A percentile compares a stretch with the other conserved stretches of the same genome.
Evolutionary conservation across 73 alveolate genomes (phyloP).

Genomic region (Paraurostyla sp.): DNA sequence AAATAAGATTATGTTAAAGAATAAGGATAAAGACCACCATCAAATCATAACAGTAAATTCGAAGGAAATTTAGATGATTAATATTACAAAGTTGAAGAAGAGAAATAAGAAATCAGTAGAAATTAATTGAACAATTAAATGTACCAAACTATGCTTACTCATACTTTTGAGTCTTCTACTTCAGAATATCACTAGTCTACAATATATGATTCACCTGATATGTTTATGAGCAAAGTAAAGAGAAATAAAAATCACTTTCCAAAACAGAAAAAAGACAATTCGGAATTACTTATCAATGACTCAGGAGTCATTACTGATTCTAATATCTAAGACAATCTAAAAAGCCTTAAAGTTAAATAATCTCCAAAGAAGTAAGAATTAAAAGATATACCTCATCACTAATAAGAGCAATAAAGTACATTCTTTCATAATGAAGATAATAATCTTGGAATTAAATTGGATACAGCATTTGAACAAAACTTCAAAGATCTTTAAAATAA

Average conservation of each 20-base stretch:
- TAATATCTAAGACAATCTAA: too few species aligned
- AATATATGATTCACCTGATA: constrained; percentile 10
- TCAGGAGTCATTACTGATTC: not conserved
- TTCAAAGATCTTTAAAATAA: constrained; percentile 12
- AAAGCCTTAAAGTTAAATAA: too few species aligned
- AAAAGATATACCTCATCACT: constrained; percentile 38
- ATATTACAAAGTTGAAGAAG: not conserved
- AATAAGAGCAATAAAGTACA: constrained; percentile 21
- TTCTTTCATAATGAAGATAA: not conserved
- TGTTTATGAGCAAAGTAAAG: not conserved
- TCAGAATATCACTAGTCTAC: constrained; percentile 52
- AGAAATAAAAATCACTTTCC: not conserved
- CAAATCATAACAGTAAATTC: not conserved
- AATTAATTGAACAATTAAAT: not conserved
- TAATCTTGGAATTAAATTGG: constrained; percentile 4
- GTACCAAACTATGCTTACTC: constrained; percentile 48
- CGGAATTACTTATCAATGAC: not conserved
- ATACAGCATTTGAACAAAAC: constrained; percentile 52
- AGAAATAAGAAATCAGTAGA: too few species aligned
- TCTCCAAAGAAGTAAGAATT: too few species aligned
- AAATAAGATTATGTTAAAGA: not conserved
- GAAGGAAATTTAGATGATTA: not conserved
- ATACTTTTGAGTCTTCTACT: constrained; percentile 48
- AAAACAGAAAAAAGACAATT: not conserved
- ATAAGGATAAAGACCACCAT: constrained; percentile 36